phyloP scores from a whole-genome alignment of 2,329 filamentous ascomycete species.

The Phialophora tarda region DNA sequence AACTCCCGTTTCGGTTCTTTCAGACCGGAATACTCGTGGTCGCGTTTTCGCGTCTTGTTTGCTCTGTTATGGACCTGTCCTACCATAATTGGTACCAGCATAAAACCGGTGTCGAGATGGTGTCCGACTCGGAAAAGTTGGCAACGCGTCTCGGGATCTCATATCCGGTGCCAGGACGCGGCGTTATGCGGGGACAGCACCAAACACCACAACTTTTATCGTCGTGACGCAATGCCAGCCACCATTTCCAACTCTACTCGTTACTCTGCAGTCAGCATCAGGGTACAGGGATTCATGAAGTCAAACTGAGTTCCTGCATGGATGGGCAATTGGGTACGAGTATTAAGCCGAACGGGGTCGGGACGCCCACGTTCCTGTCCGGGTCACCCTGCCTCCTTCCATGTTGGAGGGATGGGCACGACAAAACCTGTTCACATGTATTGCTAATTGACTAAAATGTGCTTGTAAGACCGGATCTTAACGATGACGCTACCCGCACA shows the following conservation, averaged over 20 bases:
- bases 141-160: neutral
- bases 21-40: neutral
- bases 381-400: no score
- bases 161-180: neutral
- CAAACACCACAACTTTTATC: neutral
- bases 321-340: conserved; percentile 1
- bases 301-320: conserved; percentile 16
- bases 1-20: neutral
- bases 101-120: neutral
- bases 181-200: neutral
- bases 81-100: neutral
- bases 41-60: neutral
- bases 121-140: neutral
- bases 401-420: no score
- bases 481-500: neutral
- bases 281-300: neutral
- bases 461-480: neutral
- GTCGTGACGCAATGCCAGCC: neutral
- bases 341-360: neutral
- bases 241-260: neutral
- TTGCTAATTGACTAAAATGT: neutral
- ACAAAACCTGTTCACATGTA: neutral
- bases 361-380: no score
- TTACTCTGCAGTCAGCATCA: neutral
- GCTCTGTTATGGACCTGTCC: neutral